A percentile compares a stretch with the other conserved stretches of the same genome.
Evolutionary conservation across 352 stramenopile genomes (phyloP).

Genomic region (Phytophthora palmivora): DNA sequence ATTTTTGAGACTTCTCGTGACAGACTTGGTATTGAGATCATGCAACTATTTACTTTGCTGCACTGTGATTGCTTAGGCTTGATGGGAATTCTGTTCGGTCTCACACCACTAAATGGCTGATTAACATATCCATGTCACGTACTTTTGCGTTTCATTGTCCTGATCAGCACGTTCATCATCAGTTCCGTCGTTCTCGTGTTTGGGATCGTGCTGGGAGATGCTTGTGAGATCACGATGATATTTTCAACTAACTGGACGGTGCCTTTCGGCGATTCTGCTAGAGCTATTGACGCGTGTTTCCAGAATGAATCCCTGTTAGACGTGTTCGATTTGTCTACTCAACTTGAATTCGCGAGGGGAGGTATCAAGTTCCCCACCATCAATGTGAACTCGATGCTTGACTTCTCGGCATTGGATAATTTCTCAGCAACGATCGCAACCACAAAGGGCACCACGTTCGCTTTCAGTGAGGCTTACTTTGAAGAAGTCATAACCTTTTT

Average conservation of each 20-base stretch:
- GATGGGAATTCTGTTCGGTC: constrained; percentile 63
- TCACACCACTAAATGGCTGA: constrained; percentile 58
- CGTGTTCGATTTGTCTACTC: constrained; percentile 52
- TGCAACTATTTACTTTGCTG: constrained; percentile 54
- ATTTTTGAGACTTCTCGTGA: constrained; percentile 46
- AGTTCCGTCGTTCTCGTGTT: constrained; percentile 54
- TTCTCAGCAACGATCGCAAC: constrained; percentile 38
- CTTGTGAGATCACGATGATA: constrained; percentile 58
- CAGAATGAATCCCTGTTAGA: constrained; percentile 62
- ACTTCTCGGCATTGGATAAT: constrained; percentile 56
- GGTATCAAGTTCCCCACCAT: constrained; percentile 56
- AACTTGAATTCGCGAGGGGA: constrained; percentile 59
- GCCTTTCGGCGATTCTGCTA: constrained; percentile 45
- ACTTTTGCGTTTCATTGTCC: constrained; percentile 64
- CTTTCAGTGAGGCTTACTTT: constrained; percentile 25
- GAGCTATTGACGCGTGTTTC: constrained; percentile 67
- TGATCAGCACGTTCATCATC: constrained; percentile 62
- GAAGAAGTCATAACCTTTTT: constrained; percentile 30
- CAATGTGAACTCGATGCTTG: constrained; percentile 40
- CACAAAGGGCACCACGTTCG: constrained; percentile 40
- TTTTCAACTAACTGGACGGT: constrained; percentile 63
- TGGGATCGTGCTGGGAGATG: constrained; percentile 62
- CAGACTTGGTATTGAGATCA: constrained; percentile 41
- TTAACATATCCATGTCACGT: constrained; percentile 71
- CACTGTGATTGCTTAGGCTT: constrained; percentile 49